Conservation (phyloP, 306 rosid genomes). For the Oemleria cerasiformis region DNA sequence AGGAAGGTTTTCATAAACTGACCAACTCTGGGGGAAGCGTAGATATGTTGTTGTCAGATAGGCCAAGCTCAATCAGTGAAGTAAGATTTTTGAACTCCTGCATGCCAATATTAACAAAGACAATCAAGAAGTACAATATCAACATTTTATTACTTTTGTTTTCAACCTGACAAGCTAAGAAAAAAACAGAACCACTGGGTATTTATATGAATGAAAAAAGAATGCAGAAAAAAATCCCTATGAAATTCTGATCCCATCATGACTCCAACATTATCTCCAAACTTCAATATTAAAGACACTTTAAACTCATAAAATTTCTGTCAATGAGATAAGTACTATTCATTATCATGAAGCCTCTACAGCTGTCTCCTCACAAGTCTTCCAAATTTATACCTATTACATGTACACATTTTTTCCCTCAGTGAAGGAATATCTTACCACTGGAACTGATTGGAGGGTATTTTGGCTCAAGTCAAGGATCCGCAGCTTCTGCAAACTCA, state of each 20-base stretch:
- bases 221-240: background rate
- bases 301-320: background rate
- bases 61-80: constrained; percentile 72
- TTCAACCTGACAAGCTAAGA: too few species aligned
- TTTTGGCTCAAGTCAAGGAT: constrained; percentile 87
- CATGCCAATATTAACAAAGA: constrained; percentile 28
- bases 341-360: background rate
- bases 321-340: background rate
- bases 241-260: background rate
- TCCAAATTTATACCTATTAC: background rate
- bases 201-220: too few species aligned
- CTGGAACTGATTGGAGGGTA: constrained; percentile 71
- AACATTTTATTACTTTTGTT: background rate
- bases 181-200: background rate
- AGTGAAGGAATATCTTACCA: constrained; percentile 44
- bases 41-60: constrained; percentile 81
- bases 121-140: constrained; percentile 8
- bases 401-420: background rate
- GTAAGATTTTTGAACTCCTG: constrained; percentile 67
- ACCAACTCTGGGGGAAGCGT: constrained; percentile 86
- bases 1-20: constrained; percentile 31
- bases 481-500: constrained; percentile 54
- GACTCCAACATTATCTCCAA: background rate
- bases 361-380: background rate
- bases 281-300: background rate